phyloP scores from a whole-genome alignment of 768 basidiomycete species.

The Suillus brevipes region DNA sequence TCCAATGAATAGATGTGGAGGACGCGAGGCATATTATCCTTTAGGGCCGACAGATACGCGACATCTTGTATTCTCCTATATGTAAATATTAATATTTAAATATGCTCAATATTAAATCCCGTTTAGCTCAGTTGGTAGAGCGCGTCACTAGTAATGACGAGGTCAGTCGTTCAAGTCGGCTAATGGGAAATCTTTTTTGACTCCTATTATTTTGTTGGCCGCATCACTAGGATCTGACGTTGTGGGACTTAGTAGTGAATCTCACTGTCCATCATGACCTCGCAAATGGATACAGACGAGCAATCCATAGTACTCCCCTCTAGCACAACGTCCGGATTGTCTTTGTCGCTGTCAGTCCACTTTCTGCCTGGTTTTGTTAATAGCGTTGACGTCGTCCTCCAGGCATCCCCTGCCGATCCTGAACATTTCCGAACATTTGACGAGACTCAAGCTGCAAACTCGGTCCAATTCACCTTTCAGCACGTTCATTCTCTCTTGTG shows the following conservation, averaged over 20 bases:
- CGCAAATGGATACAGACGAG: constrained; percentile 79
- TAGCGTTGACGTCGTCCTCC: constrained; percentile 22
- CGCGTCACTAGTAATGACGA: constrained; percentile 50
- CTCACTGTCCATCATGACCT: constrained; percentile 36
- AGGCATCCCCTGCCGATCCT: constrained; percentile 97
- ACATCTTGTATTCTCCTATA: not conserved
- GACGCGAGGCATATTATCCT: constrained; percentile 6
- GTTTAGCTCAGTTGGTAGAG: constrained; percentile 52
- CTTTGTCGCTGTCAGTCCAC: constrained; percentile 65
- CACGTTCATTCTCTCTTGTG: constrained; percentile 29
- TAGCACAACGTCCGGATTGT: constrained; percentile 69
- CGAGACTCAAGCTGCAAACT: constrained; percentile 77
- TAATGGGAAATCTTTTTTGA: constrained; percentile 36
- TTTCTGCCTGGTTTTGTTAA: not conserved
- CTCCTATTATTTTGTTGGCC: not conserved
- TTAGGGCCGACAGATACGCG: constrained; percentile 36
- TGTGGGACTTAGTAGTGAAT: not conserved
- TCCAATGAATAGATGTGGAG: not conserved
- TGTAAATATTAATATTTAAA: not conserved
- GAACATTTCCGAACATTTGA: constrained; percentile 95
- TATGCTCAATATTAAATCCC: constrained; percentile 14
- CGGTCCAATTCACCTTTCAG: constrained; percentile 64
- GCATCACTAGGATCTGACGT: not conserved
- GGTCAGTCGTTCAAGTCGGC: constrained; percentile 45
- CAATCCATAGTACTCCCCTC: constrained; percentile 72